Evolutionary conservation across 2,329 filamentous ascomycete genomes (phyloP).

Genomic region (Fusarium sp.): DNA sequence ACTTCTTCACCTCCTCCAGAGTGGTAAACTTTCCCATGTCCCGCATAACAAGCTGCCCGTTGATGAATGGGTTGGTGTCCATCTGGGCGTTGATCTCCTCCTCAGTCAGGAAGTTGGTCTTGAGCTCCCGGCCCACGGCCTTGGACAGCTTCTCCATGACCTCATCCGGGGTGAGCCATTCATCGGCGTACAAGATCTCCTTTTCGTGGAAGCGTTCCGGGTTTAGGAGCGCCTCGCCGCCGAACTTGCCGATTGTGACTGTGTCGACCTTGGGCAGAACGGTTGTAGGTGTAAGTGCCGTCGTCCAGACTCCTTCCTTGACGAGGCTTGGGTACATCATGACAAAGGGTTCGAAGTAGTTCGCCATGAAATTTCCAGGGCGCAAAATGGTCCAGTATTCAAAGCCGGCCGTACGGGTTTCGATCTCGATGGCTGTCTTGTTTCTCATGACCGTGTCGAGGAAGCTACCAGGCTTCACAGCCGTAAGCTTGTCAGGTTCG

Average conservation of each 20-base stretch:
- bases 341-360: slow-evolving; percentile 58
- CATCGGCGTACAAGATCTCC: slow-evolving; percentile 56
- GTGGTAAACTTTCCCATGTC: slow-evolving; percentile 52
- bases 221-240: slow-evolving; percentile 56
- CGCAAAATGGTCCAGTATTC: slow-evolving; percentile 61
- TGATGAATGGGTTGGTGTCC: slow-evolving; percentile 52
- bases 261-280: slow-evolving; percentile 58
- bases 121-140: slow-evolving; percentile 51
- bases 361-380: slow-evolving; percentile 64
- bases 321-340: slow-evolving; percentile 54
- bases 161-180: slow-evolving; percentile 52
- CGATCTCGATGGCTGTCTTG: slow-evolving; percentile 58
- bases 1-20: slow-evolving; percentile 49
- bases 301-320: slow-evolving; percentile 52
- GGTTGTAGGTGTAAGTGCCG: slow-evolving; percentile 50
- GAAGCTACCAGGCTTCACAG: slow-evolving; percentile 45
- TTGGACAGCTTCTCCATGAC: slow-evolving; percentile 52
- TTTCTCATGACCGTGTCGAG: slow-evolving; percentile 47
- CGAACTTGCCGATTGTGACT: slow-evolving; percentile 60
- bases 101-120: slow-evolving; percentile 53
- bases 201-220: slow-evolving; percentile 54
- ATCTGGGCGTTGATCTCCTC: slow-evolving; percentile 54
- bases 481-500: slow-evolving; percentile 43
- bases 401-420: slow-evolving; percentile 52
- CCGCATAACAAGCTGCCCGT: slow-evolving; percentile 52